phyloP scores from a whole-genome alignment of 1,284 basidiomycete genomes.

The Sparassis latifolia region DNA sequence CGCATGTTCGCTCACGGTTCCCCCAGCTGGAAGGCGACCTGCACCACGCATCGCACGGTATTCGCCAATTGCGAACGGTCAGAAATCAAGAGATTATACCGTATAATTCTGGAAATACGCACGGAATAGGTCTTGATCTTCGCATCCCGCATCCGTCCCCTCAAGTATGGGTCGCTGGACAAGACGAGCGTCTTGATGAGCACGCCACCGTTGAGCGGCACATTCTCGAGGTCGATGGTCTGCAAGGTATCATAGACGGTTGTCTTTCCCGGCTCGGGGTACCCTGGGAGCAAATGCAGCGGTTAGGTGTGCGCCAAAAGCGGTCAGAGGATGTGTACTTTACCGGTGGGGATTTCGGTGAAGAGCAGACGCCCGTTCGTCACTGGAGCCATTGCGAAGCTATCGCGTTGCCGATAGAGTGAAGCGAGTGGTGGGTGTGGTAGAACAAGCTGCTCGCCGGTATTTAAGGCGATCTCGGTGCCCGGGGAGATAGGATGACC shows the following conservation, averaged over 20 bases:
- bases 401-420: too few species aligned
- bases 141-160: constrained; percentile 28
- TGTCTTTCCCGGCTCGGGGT: constrained; percentile 41
- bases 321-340: background rate
- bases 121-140: constrained; percentile 21
- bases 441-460: too few species aligned
- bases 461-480: too few species aligned
- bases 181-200: constrained; percentile 42
- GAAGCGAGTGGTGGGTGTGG: too few species aligned
- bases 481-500: too few species aligned
- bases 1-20: constrained; percentile 30
- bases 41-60: background rate
- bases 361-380: constrained; percentile 9
- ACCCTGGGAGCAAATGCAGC: constrained; percentile 21
- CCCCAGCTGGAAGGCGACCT: constrained; percentile 21
- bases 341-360: constrained; percentile 9
- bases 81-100: too few species aligned
- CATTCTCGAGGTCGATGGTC: constrained; percentile 43
- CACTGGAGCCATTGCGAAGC: constrained; percentile 4
- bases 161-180: constrained; percentile 45
- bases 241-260: constrained; percentile 38
- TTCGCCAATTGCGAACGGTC: background rate
- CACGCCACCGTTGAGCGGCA: constrained; percentile 43
- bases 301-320: background rate
- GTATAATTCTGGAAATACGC: background rate